A percentile compares a stretch with the other conserved stretches of the same genome.
These are phyloP conservation scores for Mesotaenium endlicherianum DNA, from an alignment of 139 green algal species.

Conservation along the genomic window DNA sequence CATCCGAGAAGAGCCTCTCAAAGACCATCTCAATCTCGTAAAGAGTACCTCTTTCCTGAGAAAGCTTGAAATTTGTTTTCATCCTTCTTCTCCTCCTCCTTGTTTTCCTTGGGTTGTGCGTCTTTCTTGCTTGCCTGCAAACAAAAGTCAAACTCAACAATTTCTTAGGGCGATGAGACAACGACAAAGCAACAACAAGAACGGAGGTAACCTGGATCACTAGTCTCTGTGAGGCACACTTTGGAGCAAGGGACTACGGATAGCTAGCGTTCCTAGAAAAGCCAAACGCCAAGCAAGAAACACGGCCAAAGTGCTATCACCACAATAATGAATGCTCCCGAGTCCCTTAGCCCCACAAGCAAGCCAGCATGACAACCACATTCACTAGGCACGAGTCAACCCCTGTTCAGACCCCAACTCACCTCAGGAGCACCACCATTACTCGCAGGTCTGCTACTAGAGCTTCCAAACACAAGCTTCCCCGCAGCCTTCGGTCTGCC, in stretches of 20 bases:
- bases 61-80: neutral
- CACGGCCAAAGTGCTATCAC: too few relatives aligned
- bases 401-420: neutral
- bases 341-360: neutral
- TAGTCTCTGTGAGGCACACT: too few relatives aligned
- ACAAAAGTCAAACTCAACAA: neutral
- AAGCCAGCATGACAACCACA: neutral
- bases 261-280: too few relatives aligned
- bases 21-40: conserved; percentile 13
- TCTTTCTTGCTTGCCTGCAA: neutral
- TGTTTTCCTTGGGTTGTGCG: neutral
- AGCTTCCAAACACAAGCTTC: conserved; percentile 31
- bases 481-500: neutral
- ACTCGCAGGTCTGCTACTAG: neutral
- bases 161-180: neutral
- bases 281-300: too few relatives aligned
- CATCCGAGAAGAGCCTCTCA: too few relatives aligned
- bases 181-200: neutral
- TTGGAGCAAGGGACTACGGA: too few relatives aligned
- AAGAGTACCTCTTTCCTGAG: conserved; percentile 22
- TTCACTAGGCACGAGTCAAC: neutral
- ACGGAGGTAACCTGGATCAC: too few relatives aligned
- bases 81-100: neutral
- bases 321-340: neutral
- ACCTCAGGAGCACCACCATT: neutral